phyloP scores from a whole-genome alignment of 495 filamentous ascomycete genomes.

The Penicillium paradoxum region DNA sequence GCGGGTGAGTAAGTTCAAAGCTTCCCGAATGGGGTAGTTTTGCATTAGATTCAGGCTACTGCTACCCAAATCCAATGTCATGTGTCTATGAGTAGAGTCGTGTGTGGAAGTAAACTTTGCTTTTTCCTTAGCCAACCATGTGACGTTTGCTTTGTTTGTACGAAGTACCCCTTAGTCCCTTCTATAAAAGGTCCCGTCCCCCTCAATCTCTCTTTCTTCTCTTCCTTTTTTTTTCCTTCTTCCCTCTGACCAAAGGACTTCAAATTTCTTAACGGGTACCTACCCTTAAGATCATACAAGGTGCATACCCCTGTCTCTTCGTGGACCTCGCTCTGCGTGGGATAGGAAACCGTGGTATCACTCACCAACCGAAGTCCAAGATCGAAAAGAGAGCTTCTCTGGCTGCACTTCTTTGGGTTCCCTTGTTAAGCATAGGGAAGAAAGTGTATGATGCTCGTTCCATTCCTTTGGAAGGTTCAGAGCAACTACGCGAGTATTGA shows the following conservation, averaged over 20 bases:
- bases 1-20: slow-evolving; percentile 84
- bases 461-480: not conserved
- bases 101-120: no score
- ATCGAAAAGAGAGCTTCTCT: slow-evolving; percentile 20
- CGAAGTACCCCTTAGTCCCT: no score
- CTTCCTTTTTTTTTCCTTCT: not conserved
- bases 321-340: not conserved
- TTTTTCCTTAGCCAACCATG: no score
- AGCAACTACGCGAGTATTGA: slow-evolving; percentile 18
- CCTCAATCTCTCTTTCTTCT: not conserved
- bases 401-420: slow-evolving; percentile 16
- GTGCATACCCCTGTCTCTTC: slow-evolving; percentile 11
- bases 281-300: slow-evolving; percentile 1
- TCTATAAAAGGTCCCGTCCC: no score
- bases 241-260: slow-evolving; percentile 3
- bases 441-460: slow-evolving; percentile 16
- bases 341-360: slow-evolving; percentile 12
- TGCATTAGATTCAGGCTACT: no score
- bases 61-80: not conserved
- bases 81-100: no score
- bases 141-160: not conserved
- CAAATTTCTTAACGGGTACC: slow-evolving; percentile 4
- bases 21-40: slow-evolving; percentile 58
- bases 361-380: slow-evolving; percentile 16
- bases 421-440: not conserved